Evolutionary conservation across 2,329 filamentous ascomycete genomes (phyloP).

Genomic region (Xylaria sp.): DNA sequence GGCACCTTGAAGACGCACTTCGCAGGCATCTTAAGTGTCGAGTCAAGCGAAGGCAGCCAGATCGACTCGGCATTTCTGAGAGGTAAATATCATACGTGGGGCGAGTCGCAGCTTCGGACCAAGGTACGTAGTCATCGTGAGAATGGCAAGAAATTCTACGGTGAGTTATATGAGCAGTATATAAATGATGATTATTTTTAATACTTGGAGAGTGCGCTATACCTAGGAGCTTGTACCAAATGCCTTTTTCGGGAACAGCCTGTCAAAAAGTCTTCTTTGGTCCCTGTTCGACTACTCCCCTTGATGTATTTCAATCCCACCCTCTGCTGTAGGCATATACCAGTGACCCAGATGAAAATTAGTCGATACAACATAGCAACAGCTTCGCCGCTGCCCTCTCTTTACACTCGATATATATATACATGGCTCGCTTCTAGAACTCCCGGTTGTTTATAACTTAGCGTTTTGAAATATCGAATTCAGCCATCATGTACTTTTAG

Average conservation of each 20-base stretch:
- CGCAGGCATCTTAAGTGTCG: constrained; percentile 37
- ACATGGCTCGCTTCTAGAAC: too few species aligned
- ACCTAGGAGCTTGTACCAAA: neutral
- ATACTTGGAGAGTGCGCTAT: neutral
- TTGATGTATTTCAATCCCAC: neutral
- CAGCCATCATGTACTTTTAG: too few species aligned
- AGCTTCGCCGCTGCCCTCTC: too few species aligned
- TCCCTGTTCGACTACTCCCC: neutral
- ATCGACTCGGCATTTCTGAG: constrained; percentile 62
- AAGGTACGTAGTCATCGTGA: constrained; percentile 63
- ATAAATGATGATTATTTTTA: constrained; percentile 51
- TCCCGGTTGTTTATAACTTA: too few species aligned
- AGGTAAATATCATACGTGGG: constrained; percentile 64
- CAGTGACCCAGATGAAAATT: too few species aligned
- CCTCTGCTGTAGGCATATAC: neutral
- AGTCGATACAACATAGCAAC: too few species aligned
- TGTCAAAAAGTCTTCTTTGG: neutral
- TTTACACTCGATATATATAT: too few species aligned
- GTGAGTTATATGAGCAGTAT: constrained; percentile 60
- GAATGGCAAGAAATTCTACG: constrained; percentile 59
- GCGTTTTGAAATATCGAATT: too few species aligned
- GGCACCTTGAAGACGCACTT: constrained; percentile 54
- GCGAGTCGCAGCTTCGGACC: constrained; percentile 63
- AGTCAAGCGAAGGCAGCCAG: constrained; percentile 51
- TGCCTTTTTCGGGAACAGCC: too few species aligned